Evolutionary conservation across 345 rosid species (phyloP), one percentile per base, ranked within the genome.

Genomic region (Acer yangbiense): DNA sequence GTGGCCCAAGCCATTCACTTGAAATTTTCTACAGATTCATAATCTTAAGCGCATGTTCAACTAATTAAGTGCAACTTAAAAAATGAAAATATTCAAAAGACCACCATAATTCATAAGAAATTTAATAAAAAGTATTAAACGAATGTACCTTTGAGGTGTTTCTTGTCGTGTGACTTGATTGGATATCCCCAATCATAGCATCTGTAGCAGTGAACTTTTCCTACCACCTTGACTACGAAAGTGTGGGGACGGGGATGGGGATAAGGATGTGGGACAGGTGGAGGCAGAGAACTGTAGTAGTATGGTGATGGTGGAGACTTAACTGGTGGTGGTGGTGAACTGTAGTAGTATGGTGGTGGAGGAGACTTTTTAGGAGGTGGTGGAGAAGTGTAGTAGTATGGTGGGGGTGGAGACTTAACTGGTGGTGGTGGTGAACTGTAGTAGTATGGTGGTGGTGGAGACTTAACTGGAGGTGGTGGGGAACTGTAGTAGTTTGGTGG

Each of bases 61-160:
- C 43, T 7, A 41, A 23, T 23, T 23, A 41, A 41, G 43, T 41
- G 43, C 7, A 2, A 41, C 43, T 41, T 41, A 7, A 7, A 41
- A 41, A 50, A 50, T 0, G 63, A 58, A 17, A 17, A 7, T 20
- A 7, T 58, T 18, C 20, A 3, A 18, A 58, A 17, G 23, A 58
- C 9, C 21, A 58, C 6, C 20, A n/a, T 58, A 58, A 58, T 17
- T 7, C 25, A 20, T 7, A 1, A 23, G 25, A n/a, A 58, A 58
- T 58, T 25, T 10, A 6, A 14, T 13, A 41, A 41, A 41, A 57
- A 17, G 21, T 23, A 35, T 57, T 21, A 13, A 43, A 0, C 10
- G 39, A 9, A 54, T 66, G 9, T 86, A 93, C 98, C 98, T 84
- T 93, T 76, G 60, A 91, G 94, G 69, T 93, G 98, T 57, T 91